A percentile compares a stretch with the other conserved stretches of the same genome.
phyloP scores from a whole-genome alignment of 2,329 filamentous ascomycete genomes.

The Xylaria polymorpha region DNA sequence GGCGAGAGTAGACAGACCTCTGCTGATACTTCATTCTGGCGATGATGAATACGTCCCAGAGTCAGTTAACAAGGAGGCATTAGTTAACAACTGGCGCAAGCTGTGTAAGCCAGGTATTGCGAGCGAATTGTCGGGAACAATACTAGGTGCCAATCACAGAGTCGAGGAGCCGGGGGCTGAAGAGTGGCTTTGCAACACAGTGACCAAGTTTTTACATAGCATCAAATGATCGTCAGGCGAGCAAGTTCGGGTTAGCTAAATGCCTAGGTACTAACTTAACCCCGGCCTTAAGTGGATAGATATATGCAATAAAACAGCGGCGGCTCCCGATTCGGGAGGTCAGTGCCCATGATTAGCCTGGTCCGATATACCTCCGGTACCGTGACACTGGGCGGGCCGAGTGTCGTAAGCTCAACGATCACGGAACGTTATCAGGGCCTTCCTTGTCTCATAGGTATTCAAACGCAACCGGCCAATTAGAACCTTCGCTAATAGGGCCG shows the following conservation, averaged over 20 bases:
- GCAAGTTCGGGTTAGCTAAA: too few relatives aligned
- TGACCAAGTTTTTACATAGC: slow-evolving; percentile 58
- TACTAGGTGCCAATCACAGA: slow-evolving; percentile 64
- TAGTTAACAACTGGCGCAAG: slow-evolving; percentile 68
- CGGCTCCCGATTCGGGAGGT: neutral
- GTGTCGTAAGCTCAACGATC: neutral
- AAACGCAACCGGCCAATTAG: neutral
- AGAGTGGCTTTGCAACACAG: slow-evolving; percentile 61
- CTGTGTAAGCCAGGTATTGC: slow-evolving; percentile 57
- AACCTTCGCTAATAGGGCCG: neutral
- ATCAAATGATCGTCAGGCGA: slow-evolving; percentile 28
- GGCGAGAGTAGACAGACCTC: slow-evolving; percentile 67
- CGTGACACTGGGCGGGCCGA: neutral
- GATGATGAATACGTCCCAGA: slow-evolving; percentile 73
- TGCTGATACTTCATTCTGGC: slow-evolving; percentile 74
- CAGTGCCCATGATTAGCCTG: neutral
- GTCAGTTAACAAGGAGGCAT: slow-evolving; percentile 65
- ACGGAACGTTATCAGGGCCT: neutral
- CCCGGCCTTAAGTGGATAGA: too few relatives aligned
- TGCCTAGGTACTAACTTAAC: too few relatives aligned
- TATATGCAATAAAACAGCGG: neutral
- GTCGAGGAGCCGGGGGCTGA: slow-evolving; percentile 60
- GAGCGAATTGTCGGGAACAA: slow-evolving; percentile 63
- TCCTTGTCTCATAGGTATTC: neutral
- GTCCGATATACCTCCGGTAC: neutral